Evolutionary conservation across 352 stramenopile species (phyloP).

Genomic region (Blastocystis sp.): DNA sequence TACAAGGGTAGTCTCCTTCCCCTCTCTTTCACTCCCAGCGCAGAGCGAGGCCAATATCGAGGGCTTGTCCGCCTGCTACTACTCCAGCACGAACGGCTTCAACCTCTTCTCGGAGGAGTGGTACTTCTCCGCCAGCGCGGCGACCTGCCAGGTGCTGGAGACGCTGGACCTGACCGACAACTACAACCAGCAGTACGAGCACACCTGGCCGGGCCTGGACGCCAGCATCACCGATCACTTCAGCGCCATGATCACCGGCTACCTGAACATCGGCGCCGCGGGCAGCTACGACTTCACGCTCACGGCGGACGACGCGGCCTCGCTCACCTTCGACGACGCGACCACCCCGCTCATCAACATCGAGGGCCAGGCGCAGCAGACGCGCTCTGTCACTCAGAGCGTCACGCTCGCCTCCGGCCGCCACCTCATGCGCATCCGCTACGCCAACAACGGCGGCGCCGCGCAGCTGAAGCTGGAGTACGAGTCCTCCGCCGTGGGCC

Average conservation of each 20-base stretch:
- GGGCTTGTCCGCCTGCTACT: conserved; percentile 12
- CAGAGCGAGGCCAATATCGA: background rate
- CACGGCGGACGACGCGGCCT: background rate
- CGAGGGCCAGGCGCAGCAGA: background rate
- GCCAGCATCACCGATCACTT: conserved; percentile 7
- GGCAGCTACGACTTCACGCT: conserved; percentile 15
- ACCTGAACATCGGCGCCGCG: conserved; percentile 28
- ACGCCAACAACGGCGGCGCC: background rate
- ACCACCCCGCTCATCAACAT: background rate
- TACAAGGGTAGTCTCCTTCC: background rate
- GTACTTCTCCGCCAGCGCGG: background rate
- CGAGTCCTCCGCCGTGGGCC: background rate
- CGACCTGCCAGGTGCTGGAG: background rate
- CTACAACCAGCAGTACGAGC: background rate
- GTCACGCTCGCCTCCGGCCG: background rate
- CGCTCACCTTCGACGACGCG: conserved; percentile 4
- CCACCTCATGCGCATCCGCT: conserved; percentile 28
- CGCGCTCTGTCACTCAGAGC: background rate
- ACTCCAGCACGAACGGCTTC: background rate
- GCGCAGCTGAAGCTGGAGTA: conserved; percentile 7
- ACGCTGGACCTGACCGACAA: conserved; percentile 15
- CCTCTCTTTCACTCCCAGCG: background rate
- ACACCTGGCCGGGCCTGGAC: conserved; percentile 55
- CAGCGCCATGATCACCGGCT: background rate
- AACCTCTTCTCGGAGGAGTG: background rate